These are phyloP conservation scores for Neurospora hispaniola DNA, from an alignment of 495 filamentous ascomycete species.

Conservation along the genomic window DNA sequence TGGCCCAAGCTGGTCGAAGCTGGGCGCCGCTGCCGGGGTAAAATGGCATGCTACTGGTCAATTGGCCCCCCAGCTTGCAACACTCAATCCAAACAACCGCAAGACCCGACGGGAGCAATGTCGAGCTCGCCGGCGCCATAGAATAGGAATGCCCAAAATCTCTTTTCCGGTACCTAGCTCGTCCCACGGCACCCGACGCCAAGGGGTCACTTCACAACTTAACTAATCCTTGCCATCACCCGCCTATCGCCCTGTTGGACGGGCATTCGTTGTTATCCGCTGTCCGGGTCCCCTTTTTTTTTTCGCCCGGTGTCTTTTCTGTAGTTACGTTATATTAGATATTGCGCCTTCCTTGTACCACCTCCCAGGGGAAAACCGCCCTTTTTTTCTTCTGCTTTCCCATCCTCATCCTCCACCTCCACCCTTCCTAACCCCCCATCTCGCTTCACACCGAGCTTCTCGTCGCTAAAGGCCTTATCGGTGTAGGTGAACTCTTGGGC, in stretches of 20 bases:
- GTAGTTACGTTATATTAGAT: neutral
- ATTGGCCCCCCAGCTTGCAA: neutral
- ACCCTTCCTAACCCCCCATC: neutral
- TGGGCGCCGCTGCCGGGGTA: neutral
- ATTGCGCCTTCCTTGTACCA: neutral
- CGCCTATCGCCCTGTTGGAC: neutral
- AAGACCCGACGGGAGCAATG: neutral
- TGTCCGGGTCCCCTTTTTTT: neutral
- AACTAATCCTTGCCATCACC: neutral
- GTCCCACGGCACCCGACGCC: neutral
- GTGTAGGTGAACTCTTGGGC: neutral
- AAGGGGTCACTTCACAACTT: neutral
- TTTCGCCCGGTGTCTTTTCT: neutral
- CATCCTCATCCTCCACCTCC: neutral
- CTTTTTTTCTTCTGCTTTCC: slow-evolving; percentile 2
- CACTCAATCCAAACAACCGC: too few relatives aligned
- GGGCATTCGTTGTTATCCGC: neutral
- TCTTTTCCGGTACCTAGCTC: neutral
- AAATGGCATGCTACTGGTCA: neutral
- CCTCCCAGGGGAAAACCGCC: neutral
- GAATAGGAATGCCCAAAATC: neutral
- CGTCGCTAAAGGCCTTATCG: neutral
- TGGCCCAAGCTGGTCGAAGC: neutral
- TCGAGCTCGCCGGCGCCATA: neutral
- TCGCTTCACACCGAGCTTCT: neutral